Percentiles rank a stretch among this genome's conserved stretches.
These are phyloP conservation scores for Blastobotrys petasosporus DNA, from an alignment of 1,139 yeast species.

Conservation along the genomic window DNA sequence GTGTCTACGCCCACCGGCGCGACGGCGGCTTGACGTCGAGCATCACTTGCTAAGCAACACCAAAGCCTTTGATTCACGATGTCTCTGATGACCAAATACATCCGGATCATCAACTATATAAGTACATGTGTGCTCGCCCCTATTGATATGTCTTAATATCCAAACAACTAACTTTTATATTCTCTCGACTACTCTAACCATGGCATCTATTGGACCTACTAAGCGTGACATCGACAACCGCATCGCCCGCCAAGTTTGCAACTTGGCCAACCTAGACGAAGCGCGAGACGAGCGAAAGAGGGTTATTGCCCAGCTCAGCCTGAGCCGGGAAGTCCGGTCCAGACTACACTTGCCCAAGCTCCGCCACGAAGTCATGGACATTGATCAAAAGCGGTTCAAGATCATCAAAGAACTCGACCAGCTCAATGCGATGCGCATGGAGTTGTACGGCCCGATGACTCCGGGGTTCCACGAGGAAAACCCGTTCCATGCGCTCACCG, in stretches of 20 bases:
- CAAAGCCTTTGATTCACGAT: too few relatives aligned
- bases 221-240: background rate
- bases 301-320: conserved; percentile 1
- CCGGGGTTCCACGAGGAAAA: too few relatives aligned
- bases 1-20: too few relatives aligned
- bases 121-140: too few relatives aligned
- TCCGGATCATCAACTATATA: too few relatives aligned
- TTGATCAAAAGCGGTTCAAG: background rate
- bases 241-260: conserved; percentile 2
- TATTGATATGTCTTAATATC: too few relatives aligned
- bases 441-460: too few relatives aligned
- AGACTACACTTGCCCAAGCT: background rate
- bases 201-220: background rate
- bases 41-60: too few relatives aligned
- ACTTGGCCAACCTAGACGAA: conserved; percentile 7
- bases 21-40: too few relatives aligned
- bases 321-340: background rate
- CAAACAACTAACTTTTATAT: too few relatives aligned
- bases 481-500: too few relatives aligned
- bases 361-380: background rate
- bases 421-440: background rate
- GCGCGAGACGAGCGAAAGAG: conserved; percentile 5
- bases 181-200: background rate
- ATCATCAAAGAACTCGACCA: conserved; percentile 3
- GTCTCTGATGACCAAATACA: too few relatives aligned